Conservation (phyloP, 2,329 filamentous ascomycete genomes). For the Neurospora crassa region DNA sequence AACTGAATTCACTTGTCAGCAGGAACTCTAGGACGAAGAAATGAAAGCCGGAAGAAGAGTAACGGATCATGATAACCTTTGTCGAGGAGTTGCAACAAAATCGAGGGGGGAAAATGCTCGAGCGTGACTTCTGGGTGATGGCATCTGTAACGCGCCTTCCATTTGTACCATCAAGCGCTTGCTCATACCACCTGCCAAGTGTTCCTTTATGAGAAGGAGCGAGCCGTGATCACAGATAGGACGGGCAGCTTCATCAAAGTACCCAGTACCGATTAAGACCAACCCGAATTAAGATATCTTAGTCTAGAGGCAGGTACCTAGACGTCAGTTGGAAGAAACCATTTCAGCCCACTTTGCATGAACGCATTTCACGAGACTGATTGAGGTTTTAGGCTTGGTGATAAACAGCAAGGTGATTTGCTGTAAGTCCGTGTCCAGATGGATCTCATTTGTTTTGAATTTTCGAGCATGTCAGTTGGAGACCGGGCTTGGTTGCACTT, state of each 20-base stretch:
- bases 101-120: not conserved
- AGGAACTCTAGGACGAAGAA: not conserved
- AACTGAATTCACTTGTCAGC: not conserved
- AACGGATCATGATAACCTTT: not conserved
- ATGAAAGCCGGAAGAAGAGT: not conserved
- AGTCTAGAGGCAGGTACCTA: not conserved
- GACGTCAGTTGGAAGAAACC: not conserved
- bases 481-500: not conserved
- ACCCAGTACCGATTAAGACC: not conserved
- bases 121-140: not conserved
- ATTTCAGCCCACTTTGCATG: not conserved
- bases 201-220: not conserved
- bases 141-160: not conserved
- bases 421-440: not conserved
- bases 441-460: not conserved
- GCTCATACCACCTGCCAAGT: not conserved
- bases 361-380: not conserved
- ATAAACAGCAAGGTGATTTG: no score
- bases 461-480: not conserved
- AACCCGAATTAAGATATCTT: no score
- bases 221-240: not conserved
- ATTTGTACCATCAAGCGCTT: not conserved
- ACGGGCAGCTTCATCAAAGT: not conserved
- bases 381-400: no score
- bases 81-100: not conserved